Evolutionary conservation across 768 basidiomycete species (phyloP).

Genomic region (Pleurotus giganteus): DNA sequence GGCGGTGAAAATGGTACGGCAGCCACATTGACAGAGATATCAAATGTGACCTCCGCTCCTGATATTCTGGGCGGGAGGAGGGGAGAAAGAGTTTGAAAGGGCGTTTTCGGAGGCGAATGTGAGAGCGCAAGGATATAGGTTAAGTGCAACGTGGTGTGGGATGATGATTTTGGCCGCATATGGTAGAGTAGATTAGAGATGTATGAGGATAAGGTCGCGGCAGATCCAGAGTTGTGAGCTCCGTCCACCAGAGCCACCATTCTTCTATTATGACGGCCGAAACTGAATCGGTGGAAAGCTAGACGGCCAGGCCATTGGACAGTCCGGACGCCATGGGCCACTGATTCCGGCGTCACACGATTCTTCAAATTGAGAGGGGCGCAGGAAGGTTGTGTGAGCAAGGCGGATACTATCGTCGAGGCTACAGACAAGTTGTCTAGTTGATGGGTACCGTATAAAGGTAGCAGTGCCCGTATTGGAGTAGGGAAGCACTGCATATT

Average conservation of each 20-base stretch:
- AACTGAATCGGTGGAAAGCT: constrained; percentile 50
- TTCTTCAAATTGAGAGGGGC: constrained; percentile 18
- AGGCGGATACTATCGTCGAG: constrained; percentile 54
- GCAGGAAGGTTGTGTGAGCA: constrained; percentile 42
- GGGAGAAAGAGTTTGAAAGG: constrained; percentile 66
- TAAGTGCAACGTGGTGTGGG: constrained; percentile 30
- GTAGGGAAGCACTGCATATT: constrained; percentile 41
- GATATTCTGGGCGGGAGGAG: constrained; percentile 48
- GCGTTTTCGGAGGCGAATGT: constrained; percentile 82
- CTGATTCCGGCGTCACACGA: constrained; percentile 45
- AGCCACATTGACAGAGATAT: constrained; percentile 45
- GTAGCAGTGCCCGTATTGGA: constrained; percentile 49
- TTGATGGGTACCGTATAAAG: constrained; percentile 82
- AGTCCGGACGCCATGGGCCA: constrained; percentile 55
- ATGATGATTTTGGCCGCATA: constrained; percentile 1
- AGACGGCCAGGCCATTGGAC: constrained; percentile 84
- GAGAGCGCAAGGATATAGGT: constrained; percentile 84
- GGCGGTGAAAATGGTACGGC: constrained; percentile 68
- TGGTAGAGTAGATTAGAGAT: constrained; percentile 38
- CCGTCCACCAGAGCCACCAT: constrained; percentile 78
- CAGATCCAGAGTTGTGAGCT: constrained; percentile 88
- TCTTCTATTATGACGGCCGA: constrained; percentile 3
- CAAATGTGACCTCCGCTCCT: constrained; percentile 18
- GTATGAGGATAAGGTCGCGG: constrained; percentile 64
- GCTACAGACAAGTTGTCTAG: constrained; percentile 79